phyloP scores from a whole-genome alignment of 192 early-diverging fungal species.

The Backusella sp. region DNA sequence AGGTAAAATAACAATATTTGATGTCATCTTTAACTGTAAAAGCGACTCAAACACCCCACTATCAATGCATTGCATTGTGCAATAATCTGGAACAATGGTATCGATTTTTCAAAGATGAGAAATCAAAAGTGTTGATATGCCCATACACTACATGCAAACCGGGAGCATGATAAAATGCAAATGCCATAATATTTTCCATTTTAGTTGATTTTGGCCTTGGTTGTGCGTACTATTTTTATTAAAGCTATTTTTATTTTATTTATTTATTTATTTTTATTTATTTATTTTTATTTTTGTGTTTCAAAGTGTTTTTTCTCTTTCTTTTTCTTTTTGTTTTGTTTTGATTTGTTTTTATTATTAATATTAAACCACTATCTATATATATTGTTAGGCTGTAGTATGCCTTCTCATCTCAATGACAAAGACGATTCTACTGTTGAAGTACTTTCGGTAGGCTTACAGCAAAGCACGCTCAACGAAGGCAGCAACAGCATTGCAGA shows the following conservation, averaged over 20 bases:
- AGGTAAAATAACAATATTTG: no score
- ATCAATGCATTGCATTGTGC: no score
- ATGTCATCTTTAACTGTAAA: no score
- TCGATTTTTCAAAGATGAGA: no score
- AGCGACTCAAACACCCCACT: no score
- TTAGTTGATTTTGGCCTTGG: background rate
- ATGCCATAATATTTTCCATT: background rate
- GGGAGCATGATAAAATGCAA: background rate
- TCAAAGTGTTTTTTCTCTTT: background rate
- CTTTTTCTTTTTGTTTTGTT: background rate
- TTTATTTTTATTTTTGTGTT: background rate
- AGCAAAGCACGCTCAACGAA: background rate
- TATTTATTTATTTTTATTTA: conserved; percentile 3
- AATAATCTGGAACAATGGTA: no score
- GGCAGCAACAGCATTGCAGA: background rate
- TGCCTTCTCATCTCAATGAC: conserved; percentile 5
- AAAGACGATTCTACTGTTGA: conserved; percentile 2
- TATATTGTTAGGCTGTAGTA: background rate
- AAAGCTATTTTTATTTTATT: conserved; percentile 2
- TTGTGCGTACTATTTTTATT: background rate
- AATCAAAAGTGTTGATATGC: no score
- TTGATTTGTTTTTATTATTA: background rate
- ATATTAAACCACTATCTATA: background rate
- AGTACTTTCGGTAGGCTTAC: background rate
- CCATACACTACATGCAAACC: background rate